Evolutionary conservation across 495 filamentous ascomycete species (phyloP).

Genomic region (Penicillium egyptiacum): DNA sequence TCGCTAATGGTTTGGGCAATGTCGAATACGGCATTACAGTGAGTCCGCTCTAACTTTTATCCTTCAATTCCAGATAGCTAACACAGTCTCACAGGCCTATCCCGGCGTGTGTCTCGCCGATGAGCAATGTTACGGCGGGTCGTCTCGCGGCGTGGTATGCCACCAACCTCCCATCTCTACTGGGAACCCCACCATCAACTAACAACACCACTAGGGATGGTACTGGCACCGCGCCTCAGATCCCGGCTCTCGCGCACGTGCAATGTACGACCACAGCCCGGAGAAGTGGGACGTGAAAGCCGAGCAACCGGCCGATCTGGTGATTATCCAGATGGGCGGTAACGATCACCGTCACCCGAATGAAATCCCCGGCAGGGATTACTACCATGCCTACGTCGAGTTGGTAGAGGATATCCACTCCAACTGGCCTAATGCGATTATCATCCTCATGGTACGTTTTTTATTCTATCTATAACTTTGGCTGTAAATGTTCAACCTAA

Average conservation of each 20-base stretch:
- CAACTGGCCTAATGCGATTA: slow-evolving; percentile 60
- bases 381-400: slow-evolving; percentile 57
- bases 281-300: slow-evolving; percentile 61
- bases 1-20: slow-evolving; percentile 61
- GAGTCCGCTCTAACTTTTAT: background rate
- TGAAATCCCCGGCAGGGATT: slow-evolving; percentile 53
- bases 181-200: background rate
- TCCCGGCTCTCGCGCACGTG: slow-evolving; percentile 50
- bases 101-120: slow-evolving; percentile 63
- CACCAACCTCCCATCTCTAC: background rate
- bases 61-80: background rate
- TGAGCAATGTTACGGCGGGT: slow-evolving; percentile 55
- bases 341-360: slow-evolving; percentile 64
- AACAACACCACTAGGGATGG: slow-evolving; percentile 41
- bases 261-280: slow-evolving; percentile 54
- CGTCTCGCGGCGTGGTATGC: slow-evolving; percentile 34
- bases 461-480: background rate
- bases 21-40: slow-evolving; percentile 62
- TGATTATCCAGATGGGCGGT: slow-evolving; percentile 66
- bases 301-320: slow-evolving; percentile 62
- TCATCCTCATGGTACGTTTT: slow-evolving; percentile 58
- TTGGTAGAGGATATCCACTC: slow-evolving; percentile 61
- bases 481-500: background rate
- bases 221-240: slow-evolving; percentile 70
- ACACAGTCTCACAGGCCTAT: slow-evolving; percentile 41